Evolutionary conservation across 306 rosid genomes (phyloP), one percentile per base, ranked within the genome.

Genomic region (Styphnolobium japonicum): DNA sequence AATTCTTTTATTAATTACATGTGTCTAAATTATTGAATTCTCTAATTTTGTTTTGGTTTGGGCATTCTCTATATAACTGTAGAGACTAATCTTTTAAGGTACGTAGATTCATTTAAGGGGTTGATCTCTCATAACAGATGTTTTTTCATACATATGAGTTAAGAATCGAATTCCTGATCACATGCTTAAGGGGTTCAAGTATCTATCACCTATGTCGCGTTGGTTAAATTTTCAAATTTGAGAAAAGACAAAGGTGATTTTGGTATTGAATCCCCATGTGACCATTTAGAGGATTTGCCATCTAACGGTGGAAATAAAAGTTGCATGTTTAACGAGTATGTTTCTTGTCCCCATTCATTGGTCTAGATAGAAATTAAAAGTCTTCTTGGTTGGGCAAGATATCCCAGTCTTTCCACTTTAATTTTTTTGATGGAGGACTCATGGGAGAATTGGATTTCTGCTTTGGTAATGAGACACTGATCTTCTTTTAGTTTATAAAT

Each of bases 391-490:
- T 22, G 7, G 5, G 3, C 55, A 22, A 76, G 31, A 7, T 0
- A 40, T 19, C 10, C 19, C 16, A 52, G 7, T 18, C 21, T 10
- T 4, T 52, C 15, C 25, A 69, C 7, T 9, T 43, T 56, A n/a
- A n/a, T 46, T 9, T 40, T 69, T 58, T 21, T 4, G 19, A 79
- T 69, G 83, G 83, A 79, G 15, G 71, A 69, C 16, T 46, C 16
- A 15, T 79, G 77, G 71, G 55, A 69, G 36, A 58, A 3, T 3
- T 69, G 70, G 63, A 58, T 79, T 79, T 57, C 77, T 58, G 69
- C 83, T 46, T 69, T 70, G 83, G 83, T 79, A 79, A 69, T 45
- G 69, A 61, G 23, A 56, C 69, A 46, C n/a, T 9, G 15, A 51
- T 23, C 5, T 36, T 31, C 6, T 46, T 62, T 61, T 60, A 18